Evolutionary conservation across 2,329 filamentous ascomycete genomes (phyloP), one percentile per base, ranked within the genome.

Genomic region (Fusarium subtropicale): DNA sequence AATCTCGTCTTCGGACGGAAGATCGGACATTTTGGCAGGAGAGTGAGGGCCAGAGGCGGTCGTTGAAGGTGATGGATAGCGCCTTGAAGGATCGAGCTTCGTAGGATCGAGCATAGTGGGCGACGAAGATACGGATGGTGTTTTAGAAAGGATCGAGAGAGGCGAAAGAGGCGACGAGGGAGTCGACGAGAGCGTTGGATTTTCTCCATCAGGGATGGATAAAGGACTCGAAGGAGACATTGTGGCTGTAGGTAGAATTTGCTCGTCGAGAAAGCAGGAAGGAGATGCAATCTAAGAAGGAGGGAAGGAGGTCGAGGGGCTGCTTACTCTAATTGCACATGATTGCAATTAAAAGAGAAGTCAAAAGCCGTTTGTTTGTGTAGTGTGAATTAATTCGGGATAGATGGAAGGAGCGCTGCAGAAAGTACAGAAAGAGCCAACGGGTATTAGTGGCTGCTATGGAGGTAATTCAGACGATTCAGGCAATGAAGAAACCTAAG

Each of bases 111-210:
- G 71, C 22, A 77, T 69, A 39, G 79, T 76, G 44, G 84, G 81
- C n/a, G 84, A 82, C 30, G 81, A 79, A 22, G 84, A 84, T 38
- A 83, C 74, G 13, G 85, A 86, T 2, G 86, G 86, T 24, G 87
- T 86, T 48, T 82, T 81, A 24, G 85, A 85, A 50, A 88, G 80
- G 31, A 82, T 76, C 3, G 86, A 88, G 42, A 88, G 81, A 34
- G 86, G 86, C 3, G 86, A 88, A 41, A 88, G 81, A 34, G 86
- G 86, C 34, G 86, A 88, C 4, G 84, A 87, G 28, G 81, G 82
- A 16, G 81, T 28, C 34, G 86, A 88, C 4, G 84, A 87, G 28
- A 81, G 82, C 15, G 81, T 76, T 41, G 83, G 79, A 54, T 64
- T 46, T 42, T 78, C 75, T 38, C 78, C 78, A 53, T 80, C 77